Percentiles rank a stretch among this genome's conserved stretches.
Conservation (phyloP, 2,329 filamentous ascomycete genomes). For the Didymella exigua region DNA sequence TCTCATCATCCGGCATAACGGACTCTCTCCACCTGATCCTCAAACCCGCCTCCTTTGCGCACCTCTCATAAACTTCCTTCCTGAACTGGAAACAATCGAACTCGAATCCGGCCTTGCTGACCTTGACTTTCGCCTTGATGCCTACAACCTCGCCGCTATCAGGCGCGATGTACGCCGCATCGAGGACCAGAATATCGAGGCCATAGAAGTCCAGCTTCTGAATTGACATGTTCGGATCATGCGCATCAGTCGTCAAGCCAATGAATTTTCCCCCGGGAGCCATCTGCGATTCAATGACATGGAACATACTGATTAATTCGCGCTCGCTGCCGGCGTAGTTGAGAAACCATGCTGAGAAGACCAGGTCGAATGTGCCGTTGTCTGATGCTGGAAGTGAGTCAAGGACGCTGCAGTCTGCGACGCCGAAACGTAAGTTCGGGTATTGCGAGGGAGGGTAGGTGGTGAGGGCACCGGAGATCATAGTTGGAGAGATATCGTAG, state of each 20-base stretch:
- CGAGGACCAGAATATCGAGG: conserved; percentile 28
- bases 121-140: conserved; percentile 27
- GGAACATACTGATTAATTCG: conserved; percentile 33
- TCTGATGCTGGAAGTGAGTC: not conserved
- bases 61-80: conserved; percentile 36
- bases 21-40: conserved; percentile 25
- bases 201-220: conserved; percentile 34
- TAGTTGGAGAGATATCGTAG: conserved; percentile 38
- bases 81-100: conserved; percentile 39
- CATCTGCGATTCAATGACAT: conserved; percentile 29
- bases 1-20: conserved; percentile 36
- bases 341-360: conserved; percentile 42
- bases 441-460: conserved; percentile 21
- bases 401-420: conserved; percentile 35
- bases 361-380: conserved; percentile 25
- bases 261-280: conserved; percentile 24
- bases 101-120: conserved; percentile 23
- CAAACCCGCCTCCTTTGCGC: conserved; percentile 30
- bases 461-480: conserved; percentile 30
- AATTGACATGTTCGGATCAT: conserved; percentile 22
- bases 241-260: conserved; percentile 33
- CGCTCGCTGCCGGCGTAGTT: conserved; percentile 37
- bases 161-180: conserved; percentile 25
- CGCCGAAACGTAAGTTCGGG: conserved; percentile 26
- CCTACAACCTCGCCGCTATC: conserved; percentile 24